phyloP scores from a whole-genome alignment of 257 asterid species.

The Mentha longifolia region DNA sequence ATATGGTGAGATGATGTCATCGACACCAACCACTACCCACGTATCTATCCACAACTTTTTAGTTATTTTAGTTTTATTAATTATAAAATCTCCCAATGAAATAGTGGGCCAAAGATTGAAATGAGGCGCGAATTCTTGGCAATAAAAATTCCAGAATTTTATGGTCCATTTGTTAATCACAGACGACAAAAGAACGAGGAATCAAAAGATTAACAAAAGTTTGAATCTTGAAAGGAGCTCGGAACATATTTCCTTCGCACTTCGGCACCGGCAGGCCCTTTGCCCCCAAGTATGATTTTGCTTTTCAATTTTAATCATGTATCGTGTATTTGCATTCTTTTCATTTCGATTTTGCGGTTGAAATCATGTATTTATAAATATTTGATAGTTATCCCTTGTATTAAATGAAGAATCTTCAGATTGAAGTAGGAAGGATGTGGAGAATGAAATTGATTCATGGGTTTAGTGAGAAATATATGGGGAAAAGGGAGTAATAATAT shows the following conservation, averaged over 20 bases:
- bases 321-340: not conserved
- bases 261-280: constrained; percentile 11
- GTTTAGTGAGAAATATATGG: not conserved
- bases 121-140: constrained; percentile 30
- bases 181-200: constrained; percentile 8
- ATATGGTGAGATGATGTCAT: not conserved
- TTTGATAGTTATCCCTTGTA: not conserved
- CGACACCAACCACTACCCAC: not conserved
- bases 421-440: constrained; percentile 10
- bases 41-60: not conserved
- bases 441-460: not conserved
- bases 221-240: constrained; percentile 13
- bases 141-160: constrained; percentile 10
- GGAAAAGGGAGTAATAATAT: not conserved
- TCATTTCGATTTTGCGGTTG: not conserved
- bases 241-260: constrained; percentile 16
- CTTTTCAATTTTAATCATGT: not conserved
- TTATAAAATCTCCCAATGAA: not conserved
- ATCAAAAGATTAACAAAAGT: not conserved
- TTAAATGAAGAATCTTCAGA: not conserved
- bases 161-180: constrained; percentile 19
- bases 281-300: constrained; percentile 29
- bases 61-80: not conserved
- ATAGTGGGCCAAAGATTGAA: constrained; percentile 20
- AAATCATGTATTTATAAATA: no score